Conservation (phyloP, 1,139 yeast genomes). For the Yamadazyma mexicana region DNA sequence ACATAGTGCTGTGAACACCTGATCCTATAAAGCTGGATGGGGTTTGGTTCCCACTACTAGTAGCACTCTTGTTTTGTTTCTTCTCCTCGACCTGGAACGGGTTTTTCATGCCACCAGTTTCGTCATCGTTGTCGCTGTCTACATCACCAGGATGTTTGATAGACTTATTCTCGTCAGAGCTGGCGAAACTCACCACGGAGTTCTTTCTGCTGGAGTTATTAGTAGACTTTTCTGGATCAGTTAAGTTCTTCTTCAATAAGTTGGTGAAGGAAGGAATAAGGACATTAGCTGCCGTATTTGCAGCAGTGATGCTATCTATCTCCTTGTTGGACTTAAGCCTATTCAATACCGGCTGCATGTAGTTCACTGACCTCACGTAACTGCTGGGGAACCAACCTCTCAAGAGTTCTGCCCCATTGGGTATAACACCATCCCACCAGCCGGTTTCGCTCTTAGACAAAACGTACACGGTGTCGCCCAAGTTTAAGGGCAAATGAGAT, state of each 20-base stretch:
- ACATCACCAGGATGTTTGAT: constrained; percentile 2
- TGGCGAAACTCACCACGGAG: constrained; percentile 50
- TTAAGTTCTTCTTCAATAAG: constrained; percentile 37
- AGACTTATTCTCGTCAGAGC: constrained; percentile 26
- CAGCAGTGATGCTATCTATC: constrained; percentile 47
- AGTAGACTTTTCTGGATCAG: constrained; percentile 31
- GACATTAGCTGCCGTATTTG: constrained; percentile 52
- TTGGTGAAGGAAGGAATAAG: constrained; percentile 46
- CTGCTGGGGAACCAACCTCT: constrained; percentile 81
- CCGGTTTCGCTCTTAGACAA: constrained; percentile 54
- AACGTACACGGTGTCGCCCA: constrained; percentile 55
- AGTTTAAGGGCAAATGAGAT: constrained; percentile 44
- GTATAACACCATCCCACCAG: constrained; percentile 77
- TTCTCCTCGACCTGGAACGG: not conserved
- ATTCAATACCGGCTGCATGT: constrained; percentile 47
- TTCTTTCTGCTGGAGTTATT: constrained; percentile 41
- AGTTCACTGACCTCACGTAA: constrained; percentile 50
- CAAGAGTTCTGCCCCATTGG: constrained; percentile 38
- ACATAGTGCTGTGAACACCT: not conserved
- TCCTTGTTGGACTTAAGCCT: constrained; percentile 42
- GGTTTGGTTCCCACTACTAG: not conserved
- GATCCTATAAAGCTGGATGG: not conserved
- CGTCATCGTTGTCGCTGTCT: not conserved
- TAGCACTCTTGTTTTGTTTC: not conserved
- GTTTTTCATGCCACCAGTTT: not conserved